These are phyloP conservation scores for Euphrasia arctica DNA, from an alignment of 305 asterid species.

Conservation along the genomic window DNA sequence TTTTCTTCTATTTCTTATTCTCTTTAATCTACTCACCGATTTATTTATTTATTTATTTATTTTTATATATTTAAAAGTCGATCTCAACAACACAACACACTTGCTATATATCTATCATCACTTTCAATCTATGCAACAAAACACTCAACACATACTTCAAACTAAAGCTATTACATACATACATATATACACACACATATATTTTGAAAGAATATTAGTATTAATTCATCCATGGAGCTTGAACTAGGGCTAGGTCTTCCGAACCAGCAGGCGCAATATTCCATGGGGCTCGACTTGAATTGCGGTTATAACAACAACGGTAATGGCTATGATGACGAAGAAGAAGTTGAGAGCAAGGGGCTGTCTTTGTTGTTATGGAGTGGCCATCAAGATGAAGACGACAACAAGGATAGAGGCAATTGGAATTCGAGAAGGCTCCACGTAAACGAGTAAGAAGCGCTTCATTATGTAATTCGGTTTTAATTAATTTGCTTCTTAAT, in stretches of 20 bases:
- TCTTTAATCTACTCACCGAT: constrained; percentile 13
- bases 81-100: too few relatives aligned
- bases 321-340: constrained; percentile 18
- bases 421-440: not conserved
- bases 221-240: constrained; percentile 42
- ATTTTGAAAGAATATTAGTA: not conserved
- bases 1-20: not conserved
- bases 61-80: not conserved
- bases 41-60: not conserved
- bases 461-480: not conserved
- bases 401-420: constrained; percentile 3
- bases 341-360: constrained; percentile 28
- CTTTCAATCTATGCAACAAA: not conserved
- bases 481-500: not conserved
- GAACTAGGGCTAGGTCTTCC: constrained; percentile 61
- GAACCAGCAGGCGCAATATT: constrained; percentile 25
- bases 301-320: not conserved
- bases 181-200: not conserved
- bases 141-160: constrained; percentile 23
- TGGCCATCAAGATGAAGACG: constrained; percentile 40
- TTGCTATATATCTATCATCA: not conserved
- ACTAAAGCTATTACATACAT: constrained; percentile 13
- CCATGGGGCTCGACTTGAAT: constrained; percentile 29
- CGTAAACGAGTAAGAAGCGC: not conserved
- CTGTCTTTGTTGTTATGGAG: constrained; percentile 43